Evolutionary conservation across 2,329 filamentous ascomycete genomes (phyloP).

Genomic region (Incumbomyces lentus): DNA sequence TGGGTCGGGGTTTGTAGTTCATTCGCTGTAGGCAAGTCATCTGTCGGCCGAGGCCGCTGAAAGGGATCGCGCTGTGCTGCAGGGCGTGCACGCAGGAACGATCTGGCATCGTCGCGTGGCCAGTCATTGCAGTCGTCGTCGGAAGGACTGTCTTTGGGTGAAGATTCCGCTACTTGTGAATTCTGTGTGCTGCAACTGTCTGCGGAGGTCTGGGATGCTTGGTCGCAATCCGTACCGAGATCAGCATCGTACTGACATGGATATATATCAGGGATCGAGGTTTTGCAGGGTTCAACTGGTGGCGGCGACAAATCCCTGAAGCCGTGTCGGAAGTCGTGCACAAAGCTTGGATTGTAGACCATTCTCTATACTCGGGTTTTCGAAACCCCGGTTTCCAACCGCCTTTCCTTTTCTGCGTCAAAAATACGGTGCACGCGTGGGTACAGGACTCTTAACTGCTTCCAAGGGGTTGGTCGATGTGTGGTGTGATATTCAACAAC

Average conservation of each 20-base stretch:
- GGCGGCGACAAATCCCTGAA: not conserved
- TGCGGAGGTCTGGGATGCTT: constrained; percentile 2
- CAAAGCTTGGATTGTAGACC: not conserved
- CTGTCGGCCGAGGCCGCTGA: too few relatives aligned
- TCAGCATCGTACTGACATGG: not conserved
- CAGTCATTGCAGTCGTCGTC: too few relatives aligned
- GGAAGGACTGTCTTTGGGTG: too few relatives aligned
- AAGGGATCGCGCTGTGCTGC: not conserved
- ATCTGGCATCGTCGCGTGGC: not conserved
- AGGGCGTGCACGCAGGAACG: not conserved
- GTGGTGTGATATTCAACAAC: too few relatives aligned
- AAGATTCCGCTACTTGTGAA: too few relatives aligned
- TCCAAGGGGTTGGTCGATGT: not conserved
- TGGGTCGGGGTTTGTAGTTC: too few relatives aligned
- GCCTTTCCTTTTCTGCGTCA: too few relatives aligned
- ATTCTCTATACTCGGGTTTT: not conserved
- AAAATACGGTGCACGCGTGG: too few relatives aligned
- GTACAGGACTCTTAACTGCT: not conserved
- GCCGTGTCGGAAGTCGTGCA: constrained; percentile 1
- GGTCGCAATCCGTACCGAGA: not conserved
- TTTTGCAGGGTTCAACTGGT: not conserved
- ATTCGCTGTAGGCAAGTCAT: too few relatives aligned
- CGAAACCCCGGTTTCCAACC: too few relatives aligned
- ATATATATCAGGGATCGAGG: not conserved
- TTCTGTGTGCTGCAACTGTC: not conserved